These are phyloP conservation scores for Phaeolepiota aurea DNA, from an alignment of 768 basidiomycete species.

Conservation along the genomic window DNA sequence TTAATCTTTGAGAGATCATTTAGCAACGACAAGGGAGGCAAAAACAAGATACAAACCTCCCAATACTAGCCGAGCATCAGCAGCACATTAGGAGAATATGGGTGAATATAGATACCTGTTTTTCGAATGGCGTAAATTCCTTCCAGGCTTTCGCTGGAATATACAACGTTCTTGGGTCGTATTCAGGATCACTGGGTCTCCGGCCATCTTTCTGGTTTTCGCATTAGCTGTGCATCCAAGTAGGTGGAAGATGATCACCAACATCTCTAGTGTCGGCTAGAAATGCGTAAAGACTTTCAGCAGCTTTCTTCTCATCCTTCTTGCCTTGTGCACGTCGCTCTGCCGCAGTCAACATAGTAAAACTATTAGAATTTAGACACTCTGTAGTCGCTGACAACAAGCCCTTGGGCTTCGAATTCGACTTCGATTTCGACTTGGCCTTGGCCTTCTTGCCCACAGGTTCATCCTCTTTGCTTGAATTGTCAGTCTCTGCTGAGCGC, in stretches of 20 bases:
- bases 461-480: conserved; percentile 28
- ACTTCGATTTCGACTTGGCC: conserved; percentile 23
- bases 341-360: conserved; percentile 71
- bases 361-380: conserved; percentile 18
- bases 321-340: conserved; percentile 68
- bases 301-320: conserved; percentile 75
- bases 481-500: conserved; percentile 23
- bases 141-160: conserved; percentile 74
- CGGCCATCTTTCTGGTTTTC: conserved; percentile 67
- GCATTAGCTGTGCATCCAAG: conserved; percentile 4
- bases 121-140: conserved; percentile 91
- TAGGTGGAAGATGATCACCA: conserved; percentile 13
- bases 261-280: conserved; percentile 68
- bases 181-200: conserved; percentile 72
- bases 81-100: background rate
- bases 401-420: conserved; percentile 17
- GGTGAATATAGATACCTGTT: conserved; percentile 49
- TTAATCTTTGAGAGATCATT: conserved; percentile 64
- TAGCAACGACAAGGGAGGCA: conserved; percentile 1
- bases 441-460: conserved; percentile 20
- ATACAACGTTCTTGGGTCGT: conserved; percentile 84
- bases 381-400: too few relatives aligned
- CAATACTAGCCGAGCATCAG: conserved; percentile 45
- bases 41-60: conserved; percentile 45
- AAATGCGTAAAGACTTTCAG: conserved; percentile 74